Evolutionary conservation across 176 grass and related monocot genomes (phyloP), one percentile per base, ranked within the genome.

Genomic region (Ampelocalamus luodianensis): DNA sequence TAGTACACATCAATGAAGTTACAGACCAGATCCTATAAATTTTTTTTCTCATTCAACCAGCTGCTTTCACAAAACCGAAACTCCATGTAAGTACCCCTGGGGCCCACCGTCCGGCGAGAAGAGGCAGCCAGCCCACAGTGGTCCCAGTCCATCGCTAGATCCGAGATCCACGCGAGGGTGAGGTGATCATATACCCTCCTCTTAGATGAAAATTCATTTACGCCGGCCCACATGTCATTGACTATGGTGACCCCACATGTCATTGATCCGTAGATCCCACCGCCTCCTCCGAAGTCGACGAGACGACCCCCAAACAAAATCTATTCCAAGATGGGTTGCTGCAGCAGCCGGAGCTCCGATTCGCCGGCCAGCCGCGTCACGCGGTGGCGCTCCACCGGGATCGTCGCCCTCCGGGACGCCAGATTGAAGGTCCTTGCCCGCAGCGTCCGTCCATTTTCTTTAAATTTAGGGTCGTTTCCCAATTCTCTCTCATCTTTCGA

Each of bases 361-460:
- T 98, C 93, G 32, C 85, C 91, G 77, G 93, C 91, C 3, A 71
- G 9, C 88, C 96, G 96, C 67, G 85, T 74, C 88, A 61, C 78
- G 42, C 85, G 91, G 44, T 95, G 96, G 96, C 76, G 89, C 72
- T 95, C 93, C 69, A 98, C 91, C 50, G 96, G 96, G 67, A 98
- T 98, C 89, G 91, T 92, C 82, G 96, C 89, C 60, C 86, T 98
- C 63, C 82, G 93, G 58, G 95, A 98, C 89, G 88, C 85, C 44
- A 98, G 87, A 59, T 85, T 98, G 91, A 98, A 91, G 93, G 95
- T 95, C 78, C 61, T 91, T 29, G 5, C 40, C 56, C 61, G 10
- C 51, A 29, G 32, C 66, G 46, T 59, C 36, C 42, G 38, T 15
- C 53, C 8, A 1, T 66, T 77, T 74, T 43, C 27, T 13, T 44